phyloP scores from a whole-genome alignment of 164 flowering plant genomes.

The Platanus orientalis region DNA sequence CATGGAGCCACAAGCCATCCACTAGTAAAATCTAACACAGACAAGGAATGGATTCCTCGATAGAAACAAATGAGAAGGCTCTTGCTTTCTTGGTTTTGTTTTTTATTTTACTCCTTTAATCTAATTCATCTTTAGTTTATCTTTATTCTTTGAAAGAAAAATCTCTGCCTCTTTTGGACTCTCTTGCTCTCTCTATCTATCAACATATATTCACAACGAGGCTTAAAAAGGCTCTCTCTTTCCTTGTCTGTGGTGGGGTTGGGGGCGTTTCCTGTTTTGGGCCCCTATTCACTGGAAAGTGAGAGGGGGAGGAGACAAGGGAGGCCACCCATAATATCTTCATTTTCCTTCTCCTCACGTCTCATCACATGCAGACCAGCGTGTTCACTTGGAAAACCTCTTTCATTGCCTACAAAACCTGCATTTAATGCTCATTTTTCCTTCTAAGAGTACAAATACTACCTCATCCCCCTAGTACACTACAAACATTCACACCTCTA shows the following conservation, averaged over 20 bases:
- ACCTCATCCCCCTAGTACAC: background rate
- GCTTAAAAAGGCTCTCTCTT: background rate
- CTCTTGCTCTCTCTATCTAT: background rate
- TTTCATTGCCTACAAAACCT: conserved; percentile 26
- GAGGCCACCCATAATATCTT: conserved; percentile 22
- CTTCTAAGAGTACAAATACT: conserved; percentile 32
- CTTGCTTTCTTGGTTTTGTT: conserved; percentile 18
- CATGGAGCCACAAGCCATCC: conserved; percentile 29
- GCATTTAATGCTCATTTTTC: conserved; percentile 43
- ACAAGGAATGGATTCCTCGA: conserved; percentile 23
- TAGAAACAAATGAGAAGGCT: conserved; percentile 18
- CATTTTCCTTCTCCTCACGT: conserved; percentile 17
- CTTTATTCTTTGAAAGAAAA: background rate
- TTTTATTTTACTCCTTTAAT: background rate
- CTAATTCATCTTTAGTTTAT: background rate
- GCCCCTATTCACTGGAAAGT: conserved; percentile 14
- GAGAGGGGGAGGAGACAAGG: conserved; percentile 19
- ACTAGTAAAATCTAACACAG: conserved; percentile 9
- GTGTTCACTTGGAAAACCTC: conserved; percentile 46
- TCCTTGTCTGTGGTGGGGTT: background rate
- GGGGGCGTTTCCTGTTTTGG: conserved; percentile 2
- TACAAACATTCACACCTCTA: background rate
- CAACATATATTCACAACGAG: background rate
- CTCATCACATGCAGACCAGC: conserved; percentile 39
- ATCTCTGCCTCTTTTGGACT: background rate